These are phyloP conservation scores for Berberis vulgaris DNA, from an alignment of 164 flowering plant species.

Conservation along the genomic window DNA sequence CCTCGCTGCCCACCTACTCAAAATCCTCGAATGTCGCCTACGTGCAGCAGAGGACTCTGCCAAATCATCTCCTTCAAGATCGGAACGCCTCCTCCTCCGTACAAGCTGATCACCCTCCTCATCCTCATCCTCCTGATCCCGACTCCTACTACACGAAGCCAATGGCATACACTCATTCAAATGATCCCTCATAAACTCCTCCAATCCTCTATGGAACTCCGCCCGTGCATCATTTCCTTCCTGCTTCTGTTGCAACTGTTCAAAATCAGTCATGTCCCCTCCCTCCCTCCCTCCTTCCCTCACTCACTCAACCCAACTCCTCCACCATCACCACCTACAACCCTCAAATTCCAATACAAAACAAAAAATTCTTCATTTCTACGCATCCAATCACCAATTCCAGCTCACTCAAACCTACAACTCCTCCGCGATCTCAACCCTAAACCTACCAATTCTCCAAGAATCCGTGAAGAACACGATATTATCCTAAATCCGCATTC, in stretches of 20 bases:
- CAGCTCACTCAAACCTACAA: constrained; percentile 9
- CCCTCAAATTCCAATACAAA: constrained; percentile 7
- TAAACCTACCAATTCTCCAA: not conserved
- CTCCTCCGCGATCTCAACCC: not conserved
- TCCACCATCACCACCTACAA: constrained; percentile 6
- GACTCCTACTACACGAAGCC: constrained; percentile 62
- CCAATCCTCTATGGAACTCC: constrained; percentile 72
- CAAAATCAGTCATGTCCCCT: constrained; percentile 52
- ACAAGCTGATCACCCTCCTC: constrained; percentile 79
- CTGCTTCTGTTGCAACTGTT: constrained; percentile 66
- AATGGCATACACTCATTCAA: constrained; percentile 79
- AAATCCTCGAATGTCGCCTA: constrained; percentile 74
- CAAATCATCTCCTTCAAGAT: constrained; percentile 89
- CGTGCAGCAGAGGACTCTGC: constrained; percentile 95
- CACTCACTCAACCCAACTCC: constrained; percentile 8
- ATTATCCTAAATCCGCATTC: constrained; percentile 3
- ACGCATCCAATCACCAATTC: constrained; percentile 5
- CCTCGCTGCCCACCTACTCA: constrained; percentile 92
- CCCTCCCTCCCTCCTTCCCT: not conserved
- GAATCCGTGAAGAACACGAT: not conserved
- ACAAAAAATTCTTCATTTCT: constrained; percentile 1
- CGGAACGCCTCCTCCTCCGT: constrained; percentile 75
- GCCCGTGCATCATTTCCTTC: constrained; percentile 46
- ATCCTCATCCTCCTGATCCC: constrained; percentile 60
- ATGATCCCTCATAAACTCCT: constrained; percentile 80